Percentiles rank a stretch among this genome's conserved stretches.
Conservation (phyloP, 192 early-diverging fungal genomes). For the Coemansia furcata region DNA sequence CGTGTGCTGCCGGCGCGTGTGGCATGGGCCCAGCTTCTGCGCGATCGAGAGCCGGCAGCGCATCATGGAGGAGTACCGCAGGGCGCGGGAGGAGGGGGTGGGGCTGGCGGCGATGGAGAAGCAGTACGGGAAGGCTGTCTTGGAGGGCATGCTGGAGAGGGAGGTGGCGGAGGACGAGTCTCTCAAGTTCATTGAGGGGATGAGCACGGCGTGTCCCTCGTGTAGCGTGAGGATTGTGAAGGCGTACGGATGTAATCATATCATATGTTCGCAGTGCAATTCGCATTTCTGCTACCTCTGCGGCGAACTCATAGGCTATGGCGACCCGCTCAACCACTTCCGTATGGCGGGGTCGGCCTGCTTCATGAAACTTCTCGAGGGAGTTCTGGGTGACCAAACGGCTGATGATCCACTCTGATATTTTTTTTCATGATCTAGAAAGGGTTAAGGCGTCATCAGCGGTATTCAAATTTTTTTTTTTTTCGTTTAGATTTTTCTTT, state of each 20-base stretch:
- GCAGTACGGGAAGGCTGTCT: constrained; percentile 8
- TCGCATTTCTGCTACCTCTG: constrained; percentile 36
- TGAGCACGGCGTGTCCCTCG: constrained; percentile 17
- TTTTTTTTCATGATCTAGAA: background rate
- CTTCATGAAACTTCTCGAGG: constrained; percentile 21
- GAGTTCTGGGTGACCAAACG: constrained; percentile 4
- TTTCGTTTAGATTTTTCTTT: background rate
- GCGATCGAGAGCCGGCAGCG: background rate
- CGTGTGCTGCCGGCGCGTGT: constrained; percentile 14
- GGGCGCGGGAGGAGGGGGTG: background rate
- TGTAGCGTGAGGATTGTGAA: constrained; percentile 14
- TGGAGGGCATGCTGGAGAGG: constrained; percentile 6
- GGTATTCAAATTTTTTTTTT: background rate
- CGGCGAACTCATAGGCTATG: background rate
- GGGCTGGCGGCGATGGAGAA: constrained; percentile 1
- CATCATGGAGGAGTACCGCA: constrained; percentile 9
- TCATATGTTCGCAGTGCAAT: constrained; percentile 15
- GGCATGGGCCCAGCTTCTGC: constrained; percentile 26
- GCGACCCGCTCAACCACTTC: constrained; percentile 15
- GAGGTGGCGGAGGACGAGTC: background rate
- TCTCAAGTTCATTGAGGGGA: background rate
- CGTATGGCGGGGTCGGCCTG: background rate
- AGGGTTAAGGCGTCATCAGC: background rate
- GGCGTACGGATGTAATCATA: constrained; percentile 35
- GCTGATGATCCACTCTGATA: background rate